Conservation (phyloP, 495 filamentous ascomycete species). For the Pyrenula aspistea region DNA sequence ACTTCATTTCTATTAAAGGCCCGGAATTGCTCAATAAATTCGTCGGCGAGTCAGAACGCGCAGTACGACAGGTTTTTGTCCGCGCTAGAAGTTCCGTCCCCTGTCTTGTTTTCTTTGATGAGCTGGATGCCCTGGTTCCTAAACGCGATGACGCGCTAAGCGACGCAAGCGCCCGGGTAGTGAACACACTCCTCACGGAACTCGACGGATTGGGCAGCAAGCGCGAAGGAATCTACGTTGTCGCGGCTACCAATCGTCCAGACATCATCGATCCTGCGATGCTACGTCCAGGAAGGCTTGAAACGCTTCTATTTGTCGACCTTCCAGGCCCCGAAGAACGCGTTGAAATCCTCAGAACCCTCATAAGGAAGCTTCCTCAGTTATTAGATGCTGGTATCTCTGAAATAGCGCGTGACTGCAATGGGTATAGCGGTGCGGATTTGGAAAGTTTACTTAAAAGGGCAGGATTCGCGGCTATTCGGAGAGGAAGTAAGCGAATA, state of each 20-base stretch:
- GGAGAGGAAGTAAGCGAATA: slow-evolving; percentile 43
- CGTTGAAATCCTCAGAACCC: slow-evolving; percentile 71
- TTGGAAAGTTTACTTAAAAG: slow-evolving; percentile 63
- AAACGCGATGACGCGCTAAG: slow-evolving; percentile 68
- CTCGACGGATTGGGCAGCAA: slow-evolving; percentile 71
- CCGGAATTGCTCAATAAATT: slow-evolving; percentile 92
- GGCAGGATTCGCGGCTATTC: slow-evolving; percentile 65
- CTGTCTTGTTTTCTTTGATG: slow-evolving; percentile 96
- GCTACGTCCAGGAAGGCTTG: slow-evolving; percentile 81
- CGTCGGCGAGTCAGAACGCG: slow-evolving; percentile 88
- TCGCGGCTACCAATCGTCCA: slow-evolving; percentile 88
- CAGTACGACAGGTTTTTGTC: slow-evolving; percentile 84
- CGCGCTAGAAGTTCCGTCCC: slow-evolving; percentile 77
- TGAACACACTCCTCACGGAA: slow-evolving; percentile 95
- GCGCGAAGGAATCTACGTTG: slow-evolving; percentile 81
- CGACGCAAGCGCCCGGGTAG: slow-evolving; percentile 77
- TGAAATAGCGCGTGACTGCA: slow-evolving; percentile 58
- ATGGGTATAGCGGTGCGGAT: slow-evolving; percentile 87
- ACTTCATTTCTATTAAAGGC: slow-evolving; percentile 97
- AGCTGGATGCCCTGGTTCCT: slow-evolving; percentile 86
- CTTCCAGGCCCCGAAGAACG: slow-evolving; percentile 69
- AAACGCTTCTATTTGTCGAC: slow-evolving; percentile 82
- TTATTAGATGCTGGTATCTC: slow-evolving; percentile 29
- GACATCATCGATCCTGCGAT: slow-evolving; percentile 97
- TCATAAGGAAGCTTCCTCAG: slow-evolving; percentile 51